Evolutionary conservation across 1,139 yeast genomes (phyloP).

Genomic region (Taiozyma sp.): DNA sequence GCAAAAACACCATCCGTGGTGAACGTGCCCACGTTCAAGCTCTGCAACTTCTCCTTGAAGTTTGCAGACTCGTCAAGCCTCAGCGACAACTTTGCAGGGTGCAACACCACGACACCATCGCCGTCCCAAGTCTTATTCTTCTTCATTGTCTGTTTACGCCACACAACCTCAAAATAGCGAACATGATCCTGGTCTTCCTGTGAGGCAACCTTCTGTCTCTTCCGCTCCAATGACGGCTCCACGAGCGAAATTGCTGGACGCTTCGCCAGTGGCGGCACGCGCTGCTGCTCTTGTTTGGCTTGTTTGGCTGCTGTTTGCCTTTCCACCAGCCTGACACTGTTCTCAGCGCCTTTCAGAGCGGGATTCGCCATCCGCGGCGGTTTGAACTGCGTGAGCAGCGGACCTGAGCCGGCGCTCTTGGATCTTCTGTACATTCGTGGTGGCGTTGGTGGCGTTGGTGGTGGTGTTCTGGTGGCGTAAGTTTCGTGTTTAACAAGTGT

Average conservation of each 20-base stretch:
- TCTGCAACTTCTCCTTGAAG: slow-evolving; percentile 23
- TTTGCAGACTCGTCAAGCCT: slow-evolving; percentile 28
- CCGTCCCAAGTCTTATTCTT: slow-evolving; percentile 96
- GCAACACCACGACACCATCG: slow-evolving; percentile 58
- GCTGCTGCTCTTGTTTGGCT: too few relatives aligned
- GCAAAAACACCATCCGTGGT: slow-evolving; percentile 39
- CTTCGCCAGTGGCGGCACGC: background rate
- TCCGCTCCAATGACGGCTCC: background rate
- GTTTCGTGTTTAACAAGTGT: background rate
- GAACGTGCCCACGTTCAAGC: slow-evolving; percentile 19
- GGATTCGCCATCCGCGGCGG: background rate
- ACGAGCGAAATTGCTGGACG: background rate
- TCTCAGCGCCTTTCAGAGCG: too few relatives aligned
- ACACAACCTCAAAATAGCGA: slow-evolving; percentile 21
- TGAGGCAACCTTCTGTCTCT: background rate
- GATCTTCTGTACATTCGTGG: background rate
- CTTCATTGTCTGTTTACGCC: slow-evolving; percentile 63
- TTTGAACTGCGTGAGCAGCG: background rate
- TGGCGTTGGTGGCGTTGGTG: too few relatives aligned
- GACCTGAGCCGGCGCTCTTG: background rate
- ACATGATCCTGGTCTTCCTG: background rate
- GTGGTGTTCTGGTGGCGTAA: background rate
- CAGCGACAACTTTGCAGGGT: slow-evolving; percentile 15
- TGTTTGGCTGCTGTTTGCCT: too few relatives aligned
- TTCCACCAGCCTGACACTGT: too few relatives aligned